These are phyloP conservation scores for Ceriops tagal DNA, from an alignment of 345 rosid species.

Conservation along the genomic window DNA sequence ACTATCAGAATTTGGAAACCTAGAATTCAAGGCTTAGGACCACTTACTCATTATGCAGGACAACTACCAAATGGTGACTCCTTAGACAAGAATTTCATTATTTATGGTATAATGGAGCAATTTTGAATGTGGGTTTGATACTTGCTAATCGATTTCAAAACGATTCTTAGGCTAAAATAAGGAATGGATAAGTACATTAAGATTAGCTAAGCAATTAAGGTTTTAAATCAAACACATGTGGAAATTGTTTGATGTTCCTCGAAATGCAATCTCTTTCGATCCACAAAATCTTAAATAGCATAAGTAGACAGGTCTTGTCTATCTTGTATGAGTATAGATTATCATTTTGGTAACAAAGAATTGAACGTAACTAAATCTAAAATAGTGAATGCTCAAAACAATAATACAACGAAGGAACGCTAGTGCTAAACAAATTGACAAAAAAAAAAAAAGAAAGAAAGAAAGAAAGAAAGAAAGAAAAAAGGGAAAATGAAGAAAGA, in stretches of 20 bases:
- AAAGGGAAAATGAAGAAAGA: not conserved
- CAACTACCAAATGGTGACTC: too few relatives aligned
- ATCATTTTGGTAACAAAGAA: too few relatives aligned
- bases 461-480: not conserved
- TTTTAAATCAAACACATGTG: not conserved
- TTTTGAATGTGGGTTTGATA: not conserved
- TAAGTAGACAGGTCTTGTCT: conserved; percentile 4
- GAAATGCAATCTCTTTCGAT: conserved; percentile 4
- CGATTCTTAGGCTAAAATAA: not conserved
- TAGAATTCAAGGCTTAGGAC: not conserved
- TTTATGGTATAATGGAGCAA: not conserved
- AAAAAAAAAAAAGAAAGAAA: not conserved
- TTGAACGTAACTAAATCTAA: too few relatives aligned
- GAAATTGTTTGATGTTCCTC: too few relatives aligned
- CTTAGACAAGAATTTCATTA: not conserved
- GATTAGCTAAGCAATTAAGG: too few relatives aligned
- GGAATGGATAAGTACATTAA: not conserved
- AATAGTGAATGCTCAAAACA: not conserved
- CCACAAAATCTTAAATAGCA: conserved; percentile 10
- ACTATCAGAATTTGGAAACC: not conserved
- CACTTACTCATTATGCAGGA: not conserved
- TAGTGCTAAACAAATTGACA: not conserved
- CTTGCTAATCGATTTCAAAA: not conserved
- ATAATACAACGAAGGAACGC: not conserved
- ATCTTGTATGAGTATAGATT: not conserved